Evolutionary conservation across 2,329 filamentous ascomycete genomes (phyloP), one percentile per base, ranked within the genome.

Genomic region (Phialophora macrospora): DNA sequence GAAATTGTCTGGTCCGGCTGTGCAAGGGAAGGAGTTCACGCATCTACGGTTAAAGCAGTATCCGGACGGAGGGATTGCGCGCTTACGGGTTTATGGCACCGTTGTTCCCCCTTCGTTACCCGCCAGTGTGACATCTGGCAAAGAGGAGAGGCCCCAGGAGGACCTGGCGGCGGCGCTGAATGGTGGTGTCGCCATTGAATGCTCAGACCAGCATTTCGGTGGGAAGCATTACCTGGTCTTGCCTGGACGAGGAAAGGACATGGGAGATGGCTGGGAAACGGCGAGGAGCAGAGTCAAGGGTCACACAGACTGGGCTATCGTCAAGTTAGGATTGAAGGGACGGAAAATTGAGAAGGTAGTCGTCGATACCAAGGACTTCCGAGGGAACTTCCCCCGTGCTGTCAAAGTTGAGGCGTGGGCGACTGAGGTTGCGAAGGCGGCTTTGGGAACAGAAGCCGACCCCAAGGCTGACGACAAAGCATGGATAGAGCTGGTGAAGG

Each of bases 251-350:
- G 79, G 79, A 8, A 76, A 77, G 70, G 75, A 80, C 60, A 80
- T 80, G 79, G 78, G 79, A 11, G 79, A 80, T 67, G 79, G 79
- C 0, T 80, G 79, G 79, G 79, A 80, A 68, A 80, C 79, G 4
- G 75, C 77, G 9, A 74, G 79, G 24, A 78, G 76, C 44, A 74
- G 79, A 20, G 72, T 69, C 1, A 72, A 73, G n/a, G 76, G 75
- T 17, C 78, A 80, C 66, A 75, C 77, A 8, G 79, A 80, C 71
- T 80, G 79, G 79, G 78, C 75, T 0, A 77, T 80, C 62, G 66
- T 78, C 60, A 74, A 74, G 63, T 72, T 80, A 28, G 79, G 79
- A 8, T 61, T 80, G 20, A 73, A 74, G n/a, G 79, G 77, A 1
- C 60, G 66, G 38, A 74, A 73, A 2, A 76, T 80, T 11, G 72